Conservation (phyloP, 176 grass and related monocot genomes). For the Carex myosuroides region DNA sequence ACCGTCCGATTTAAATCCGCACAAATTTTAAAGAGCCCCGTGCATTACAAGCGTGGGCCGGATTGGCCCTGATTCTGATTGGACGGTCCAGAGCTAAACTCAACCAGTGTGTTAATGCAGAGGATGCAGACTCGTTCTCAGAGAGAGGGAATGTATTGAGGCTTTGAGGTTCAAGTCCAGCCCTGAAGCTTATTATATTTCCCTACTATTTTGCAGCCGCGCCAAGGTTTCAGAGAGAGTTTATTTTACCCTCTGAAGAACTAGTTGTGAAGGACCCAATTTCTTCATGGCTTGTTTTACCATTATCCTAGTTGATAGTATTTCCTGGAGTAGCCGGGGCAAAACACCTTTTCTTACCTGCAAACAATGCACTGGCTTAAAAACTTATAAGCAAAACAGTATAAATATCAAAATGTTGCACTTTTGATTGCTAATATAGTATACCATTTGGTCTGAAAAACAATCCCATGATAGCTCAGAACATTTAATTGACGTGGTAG, state of each 20-base stretch:
- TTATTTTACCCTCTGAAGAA: constrained; percentile 64
- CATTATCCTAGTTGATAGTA: constrained; percentile 93
- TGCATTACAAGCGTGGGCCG: too few relatives aligned
- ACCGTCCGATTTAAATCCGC: too few relatives aligned
- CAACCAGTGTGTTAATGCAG: too few relatives aligned
- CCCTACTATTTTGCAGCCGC: too few relatives aligned
- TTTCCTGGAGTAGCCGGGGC: constrained; percentile 70
- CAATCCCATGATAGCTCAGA: neutral
- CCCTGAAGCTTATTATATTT: too few relatives aligned
- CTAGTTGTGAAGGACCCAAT: constrained; percentile 54
- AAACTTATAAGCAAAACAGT: neutral
- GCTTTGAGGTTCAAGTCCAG: too few relatives aligned
- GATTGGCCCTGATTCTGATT: too few relatives aligned
- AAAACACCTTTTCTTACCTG: constrained; percentile 92
- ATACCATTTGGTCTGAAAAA: constrained; percentile 63
- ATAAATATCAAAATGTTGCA: constrained; percentile 23
- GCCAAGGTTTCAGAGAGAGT: neutral
- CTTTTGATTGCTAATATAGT: constrained; percentile 64
- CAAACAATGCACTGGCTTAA: constrained; percentile 16
- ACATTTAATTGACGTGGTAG: neutral
- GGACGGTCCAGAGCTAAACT: too few relatives aligned
- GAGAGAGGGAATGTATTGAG: neutral
- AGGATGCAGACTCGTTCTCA: neutral
- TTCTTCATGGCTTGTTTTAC: constrained; percentile 95
- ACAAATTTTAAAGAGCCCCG: too few relatives aligned